phyloP scores from a whole-genome alignment of 2,329 filamentous ascomycete genomes.

The Xylaria sp. region DNA sequence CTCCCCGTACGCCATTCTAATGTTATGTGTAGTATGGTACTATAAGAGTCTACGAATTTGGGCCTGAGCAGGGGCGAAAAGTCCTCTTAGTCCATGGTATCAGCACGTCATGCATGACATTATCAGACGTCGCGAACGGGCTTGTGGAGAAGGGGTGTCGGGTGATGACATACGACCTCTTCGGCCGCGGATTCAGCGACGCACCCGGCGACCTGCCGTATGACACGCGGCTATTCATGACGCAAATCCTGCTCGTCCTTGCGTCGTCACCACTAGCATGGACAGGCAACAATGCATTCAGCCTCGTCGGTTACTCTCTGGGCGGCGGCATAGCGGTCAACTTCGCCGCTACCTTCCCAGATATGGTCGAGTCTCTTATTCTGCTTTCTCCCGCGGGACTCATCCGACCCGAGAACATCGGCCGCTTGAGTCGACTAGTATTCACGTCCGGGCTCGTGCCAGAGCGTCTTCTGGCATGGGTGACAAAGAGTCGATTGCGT shows the following conservation, averaged over 20 bases:
- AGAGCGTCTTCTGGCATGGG: constrained; percentile 59
- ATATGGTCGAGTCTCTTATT: constrained; percentile 75
- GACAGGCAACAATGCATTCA: constrained; percentile 69
- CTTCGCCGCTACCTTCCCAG: constrained; percentile 78
- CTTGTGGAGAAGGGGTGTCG: constrained; percentile 77
- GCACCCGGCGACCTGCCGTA: constrained; percentile 74
- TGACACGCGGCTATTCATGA: constrained; percentile 77
- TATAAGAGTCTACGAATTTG: constrained; percentile 85
- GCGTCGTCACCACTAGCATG: constrained; percentile 76
- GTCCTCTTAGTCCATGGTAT: constrained; percentile 86
- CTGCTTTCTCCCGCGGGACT: constrained; percentile 84
- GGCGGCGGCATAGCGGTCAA: constrained; percentile 81
- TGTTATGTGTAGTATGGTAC: constrained; percentile 68
- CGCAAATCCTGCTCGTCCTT: constrained; percentile 77
- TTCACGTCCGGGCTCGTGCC: constrained; percentile 68
- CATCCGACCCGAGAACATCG: constrained; percentile 68
- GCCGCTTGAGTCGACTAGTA: constrained; percentile 59
- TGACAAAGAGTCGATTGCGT: constrained; percentile 62
- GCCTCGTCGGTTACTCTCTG: constrained; percentile 82
- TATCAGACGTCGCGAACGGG: constrained; percentile 73
- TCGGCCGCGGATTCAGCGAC: constrained; percentile 75
- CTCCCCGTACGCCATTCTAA: neutral
- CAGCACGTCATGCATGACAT: constrained; percentile 80
- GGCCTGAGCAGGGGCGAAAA: constrained; percentile 76
- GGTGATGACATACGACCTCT: constrained; percentile 83